phyloP scores from a whole-genome alignment of 495 filamentous ascomycete species.

The Haplographium delicatum region DNA sequence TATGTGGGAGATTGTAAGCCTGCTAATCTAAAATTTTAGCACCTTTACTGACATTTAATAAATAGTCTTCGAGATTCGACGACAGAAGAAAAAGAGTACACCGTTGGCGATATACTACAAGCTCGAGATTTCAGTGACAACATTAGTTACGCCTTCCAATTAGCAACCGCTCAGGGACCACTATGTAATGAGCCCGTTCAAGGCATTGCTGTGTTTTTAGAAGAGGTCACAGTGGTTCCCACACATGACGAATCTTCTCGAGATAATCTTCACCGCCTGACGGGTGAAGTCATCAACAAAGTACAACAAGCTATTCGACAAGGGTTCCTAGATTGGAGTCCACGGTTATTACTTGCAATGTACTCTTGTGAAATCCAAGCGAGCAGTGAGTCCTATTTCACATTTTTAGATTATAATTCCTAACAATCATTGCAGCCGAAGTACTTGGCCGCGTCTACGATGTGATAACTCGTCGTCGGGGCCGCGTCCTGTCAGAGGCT shows the following conservation, averaged over 20 bases:
- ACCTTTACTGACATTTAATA: conserved; percentile 22
- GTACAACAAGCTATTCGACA: conserved; percentile 79
- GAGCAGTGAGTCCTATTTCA: conserved; percentile 55
- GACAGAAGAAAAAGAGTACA: conserved; percentile 9
- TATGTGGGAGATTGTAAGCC: conserved; percentile 71
- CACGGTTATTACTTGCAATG: conserved; percentile 92
- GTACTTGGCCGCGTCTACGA: conserved; percentile 93
- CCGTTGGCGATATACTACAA: conserved; percentile 48
- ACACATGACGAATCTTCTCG: conserved; percentile 47
- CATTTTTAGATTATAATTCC: not conserved
- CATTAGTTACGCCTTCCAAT: conserved; percentile 86
- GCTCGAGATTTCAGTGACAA: conserved; percentile 81
- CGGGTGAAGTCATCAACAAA: conserved; percentile 84
- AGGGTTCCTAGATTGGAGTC: conserved; percentile 93
- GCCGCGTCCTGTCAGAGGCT: conserved; percentile 79
- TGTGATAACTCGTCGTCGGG: conserved; percentile 85
- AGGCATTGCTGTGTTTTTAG: conserved; percentile 86
- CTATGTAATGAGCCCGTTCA: conserved; percentile 92
- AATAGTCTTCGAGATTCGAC: conserved; percentile 25
- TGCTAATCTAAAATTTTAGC: not conserved
- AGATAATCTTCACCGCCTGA: conserved; percentile 73
- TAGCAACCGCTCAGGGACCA: conserved; percentile 83
- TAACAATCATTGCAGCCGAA: conserved; percentile 54
- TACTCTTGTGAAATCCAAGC: conserved; percentile 97
- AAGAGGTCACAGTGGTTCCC: conserved; percentile 61